Evolutionary conservation across 1,284 basidiomycete genomes (phyloP).

Genomic region (Irpex lacteus): DNA sequence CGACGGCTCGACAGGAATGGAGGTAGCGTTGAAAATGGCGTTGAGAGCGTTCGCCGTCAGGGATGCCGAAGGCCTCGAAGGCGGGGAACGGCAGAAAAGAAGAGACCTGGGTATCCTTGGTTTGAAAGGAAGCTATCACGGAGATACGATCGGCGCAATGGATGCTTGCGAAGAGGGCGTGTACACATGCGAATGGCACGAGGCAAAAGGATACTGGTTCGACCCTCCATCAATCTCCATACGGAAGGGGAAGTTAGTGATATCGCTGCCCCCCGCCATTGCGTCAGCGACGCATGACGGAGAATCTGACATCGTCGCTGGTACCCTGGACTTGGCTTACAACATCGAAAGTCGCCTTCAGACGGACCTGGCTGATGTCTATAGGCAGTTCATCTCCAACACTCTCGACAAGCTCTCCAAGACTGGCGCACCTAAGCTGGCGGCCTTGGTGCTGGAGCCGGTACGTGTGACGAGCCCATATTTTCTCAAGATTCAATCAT

Average conservation of each 20-base stretch:
- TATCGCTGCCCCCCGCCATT: conserved; percentile 59
- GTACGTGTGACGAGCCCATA: not conserved
- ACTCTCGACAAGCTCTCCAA: conserved; percentile 52
- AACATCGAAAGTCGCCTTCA: conserved; percentile 64
- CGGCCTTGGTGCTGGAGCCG: conserved; percentile 88
- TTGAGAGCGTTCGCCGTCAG: conserved; percentile 68
- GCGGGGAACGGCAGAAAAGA: conserved; percentile 29
- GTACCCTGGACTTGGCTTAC: conserved; percentile 67
- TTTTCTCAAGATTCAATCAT: no score
- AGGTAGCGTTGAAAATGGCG: conserved; percentile 97
- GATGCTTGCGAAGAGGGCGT: conserved; percentile 91
- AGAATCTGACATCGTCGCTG: conserved; percentile 31
- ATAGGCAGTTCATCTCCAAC: conserved; percentile 59
- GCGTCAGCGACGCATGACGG: conserved; percentile 32
- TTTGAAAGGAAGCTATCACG: conserved; percentile 93
- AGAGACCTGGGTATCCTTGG: conserved; percentile 82
- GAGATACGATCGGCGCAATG: conserved; percentile 98
- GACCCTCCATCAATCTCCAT: conserved; percentile 82
- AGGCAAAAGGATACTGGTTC: conserved; percentile 91
- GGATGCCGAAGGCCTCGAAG: conserved; percentile 32
- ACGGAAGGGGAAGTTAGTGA: conserved; percentile 55
- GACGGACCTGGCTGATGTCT: conserved; percentile 62
- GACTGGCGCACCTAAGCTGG: conserved; percentile 43
- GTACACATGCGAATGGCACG: conserved; percentile 97
- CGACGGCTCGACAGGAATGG: conserved; percentile 94